Conservation (phyloP, 176 grass and related monocot genomes). For the Ananas comosus region DNA sequence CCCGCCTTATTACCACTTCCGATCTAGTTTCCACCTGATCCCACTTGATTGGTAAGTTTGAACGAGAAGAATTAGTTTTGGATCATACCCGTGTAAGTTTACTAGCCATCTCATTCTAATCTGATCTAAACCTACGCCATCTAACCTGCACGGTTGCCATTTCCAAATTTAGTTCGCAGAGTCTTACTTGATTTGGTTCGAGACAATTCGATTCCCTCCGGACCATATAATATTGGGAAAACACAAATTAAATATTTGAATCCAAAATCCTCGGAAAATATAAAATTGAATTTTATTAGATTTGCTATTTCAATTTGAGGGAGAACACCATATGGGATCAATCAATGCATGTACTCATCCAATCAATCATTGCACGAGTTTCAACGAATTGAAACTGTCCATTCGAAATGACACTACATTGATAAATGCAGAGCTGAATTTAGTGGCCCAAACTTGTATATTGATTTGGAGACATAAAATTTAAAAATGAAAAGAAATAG, state of each 20-base stretch:
- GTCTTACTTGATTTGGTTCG: not conserved
- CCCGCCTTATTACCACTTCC: too few species aligned
- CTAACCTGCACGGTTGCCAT: too few species aligned
- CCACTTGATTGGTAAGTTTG: not conserved
- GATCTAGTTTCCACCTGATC: too few species aligned
- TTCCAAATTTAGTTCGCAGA: too few species aligned
- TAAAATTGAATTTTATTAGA: too few species aligned
- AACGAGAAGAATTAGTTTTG: too few species aligned
- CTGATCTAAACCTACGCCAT: too few species aligned
- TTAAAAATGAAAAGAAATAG: not conserved
- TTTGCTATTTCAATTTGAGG: too few species aligned
- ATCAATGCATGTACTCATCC: not conserved
- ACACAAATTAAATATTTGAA: not conserved
- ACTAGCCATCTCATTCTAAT: too few species aligned
- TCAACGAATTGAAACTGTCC: constrained; percentile 43
- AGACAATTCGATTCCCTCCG: not conserved
- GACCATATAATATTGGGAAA: not conserved
- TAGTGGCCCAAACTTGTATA: not conserved
- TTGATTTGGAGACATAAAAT: not conserved
- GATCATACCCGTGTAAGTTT: too few species aligned
- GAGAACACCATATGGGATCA: too few species aligned
- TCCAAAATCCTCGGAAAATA: not conserved
- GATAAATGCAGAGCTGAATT: not conserved
- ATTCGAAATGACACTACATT: constrained; percentile 55
- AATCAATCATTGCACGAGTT: not conserved